Conservation (phyloP, 345 rosid species). For the Isatis tinctoria region DNA sequence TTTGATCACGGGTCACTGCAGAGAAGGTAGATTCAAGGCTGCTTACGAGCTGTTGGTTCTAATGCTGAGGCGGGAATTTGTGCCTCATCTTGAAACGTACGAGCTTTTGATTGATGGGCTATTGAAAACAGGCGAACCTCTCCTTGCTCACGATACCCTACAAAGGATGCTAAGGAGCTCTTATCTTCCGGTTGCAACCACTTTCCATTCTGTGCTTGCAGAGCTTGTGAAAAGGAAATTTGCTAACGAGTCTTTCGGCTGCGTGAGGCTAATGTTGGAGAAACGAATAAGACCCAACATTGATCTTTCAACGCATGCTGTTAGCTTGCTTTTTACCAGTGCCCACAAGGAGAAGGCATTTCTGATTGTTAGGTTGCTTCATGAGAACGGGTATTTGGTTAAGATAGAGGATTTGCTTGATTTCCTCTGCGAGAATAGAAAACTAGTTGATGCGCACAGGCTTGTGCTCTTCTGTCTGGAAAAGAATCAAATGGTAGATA, state of each 20-base stretch:
- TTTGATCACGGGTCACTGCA: slow-evolving; percentile 71
- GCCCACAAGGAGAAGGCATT: slow-evolving; percentile 49
- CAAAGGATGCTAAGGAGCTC: slow-evolving; percentile 74
- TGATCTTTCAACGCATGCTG: slow-evolving; percentile 51
- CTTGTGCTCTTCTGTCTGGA: slow-evolving; percentile 57
- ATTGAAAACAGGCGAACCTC: slow-evolving; percentile 49
- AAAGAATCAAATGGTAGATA: slow-evolving; percentile 44
- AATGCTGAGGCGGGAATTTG: slow-evolving; percentile 67
- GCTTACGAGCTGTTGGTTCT: slow-evolving; percentile 63
- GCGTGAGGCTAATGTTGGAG: slow-evolving; percentile 56
- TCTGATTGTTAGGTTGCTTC: slow-evolving; percentile 43
- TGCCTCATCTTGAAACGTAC: slow-evolving; percentile 61
- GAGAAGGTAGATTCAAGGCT: slow-evolving; percentile 52
- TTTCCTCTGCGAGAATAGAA: slow-evolving; percentile 48
- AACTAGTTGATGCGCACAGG: slow-evolving; percentile 45
- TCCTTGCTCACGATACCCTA: slow-evolving; percentile 55
- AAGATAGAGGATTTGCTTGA: slow-evolving; percentile 48
- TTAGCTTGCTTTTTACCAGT: slow-evolving; percentile 45
- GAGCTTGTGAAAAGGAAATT: slow-evolving; percentile 48
- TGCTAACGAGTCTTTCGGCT: slow-evolving; percentile 51
- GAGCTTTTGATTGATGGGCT: slow-evolving; percentile 54
- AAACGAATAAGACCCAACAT: slow-evolving; percentile 51
- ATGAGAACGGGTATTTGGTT: slow-evolving; percentile 54
- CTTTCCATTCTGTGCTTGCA: slow-evolving; percentile 52
- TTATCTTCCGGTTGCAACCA: slow-evolving; percentile 53